Percentiles rank a stretch among this genome's conserved stretches.
phyloP scores from a whole-genome alignment of 768 basidiomycete genomes.

The Cubamyces lactineus region DNA sequence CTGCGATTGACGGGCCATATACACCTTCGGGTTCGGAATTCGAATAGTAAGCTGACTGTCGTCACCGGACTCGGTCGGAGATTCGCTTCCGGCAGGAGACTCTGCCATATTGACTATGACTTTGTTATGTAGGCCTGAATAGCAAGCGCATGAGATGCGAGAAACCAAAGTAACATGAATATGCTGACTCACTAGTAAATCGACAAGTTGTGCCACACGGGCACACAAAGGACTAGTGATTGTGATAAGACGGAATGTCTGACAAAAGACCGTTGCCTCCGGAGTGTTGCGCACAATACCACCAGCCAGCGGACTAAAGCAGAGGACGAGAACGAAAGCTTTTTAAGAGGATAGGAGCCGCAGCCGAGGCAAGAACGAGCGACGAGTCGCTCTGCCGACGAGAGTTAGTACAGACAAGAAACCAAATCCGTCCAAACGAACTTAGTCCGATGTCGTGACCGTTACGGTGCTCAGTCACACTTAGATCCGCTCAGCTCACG shows the following conservation, averaged over 20 bases:
- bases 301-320: neutral
- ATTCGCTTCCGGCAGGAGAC: conserved; percentile 37
- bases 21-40: conserved; percentile 69
- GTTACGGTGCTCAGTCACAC: conserved; percentile 25
- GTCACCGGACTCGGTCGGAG: conserved; percentile 37
- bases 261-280: neutral
- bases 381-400: conserved; percentile 19
- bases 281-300: neutral
- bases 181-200: neutral
- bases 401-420: conserved; percentile 36
- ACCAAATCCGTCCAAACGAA: conserved; percentile 38
- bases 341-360: neutral
- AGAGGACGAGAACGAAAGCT: neutral
- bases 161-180: no score
- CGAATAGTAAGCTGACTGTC: conserved; percentile 55
- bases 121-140: neutral
- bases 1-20: conserved; percentile 69
- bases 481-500: conserved; percentile 26
- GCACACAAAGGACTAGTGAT: conserved; percentile 12
- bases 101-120: conserved; percentile 25
- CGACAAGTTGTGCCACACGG: neutral
- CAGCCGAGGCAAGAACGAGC: conserved; percentile 10
- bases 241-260: conserved; percentile 13
- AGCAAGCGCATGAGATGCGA: neutral
- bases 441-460: conserved; percentile 35